Evolutionary conservation across 2,329 filamentous ascomycete species (phyloP).

Genomic region (Microdochium bolleyi): DNA sequence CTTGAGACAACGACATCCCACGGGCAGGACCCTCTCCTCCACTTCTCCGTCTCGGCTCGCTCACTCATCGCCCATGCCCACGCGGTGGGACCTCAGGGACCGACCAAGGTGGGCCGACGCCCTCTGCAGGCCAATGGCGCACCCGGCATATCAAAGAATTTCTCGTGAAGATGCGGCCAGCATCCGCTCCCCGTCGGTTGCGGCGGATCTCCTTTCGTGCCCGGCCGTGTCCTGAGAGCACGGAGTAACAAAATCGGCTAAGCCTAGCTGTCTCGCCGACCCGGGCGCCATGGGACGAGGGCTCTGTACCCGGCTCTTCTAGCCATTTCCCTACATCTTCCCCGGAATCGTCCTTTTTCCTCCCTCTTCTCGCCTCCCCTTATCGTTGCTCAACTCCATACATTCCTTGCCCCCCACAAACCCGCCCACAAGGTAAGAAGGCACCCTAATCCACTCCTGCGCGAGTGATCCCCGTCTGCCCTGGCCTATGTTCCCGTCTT

Average conservation of each 20-base stretch:
- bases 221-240: neutral
- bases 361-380: neutral
- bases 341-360: slow-evolving; percentile 1
- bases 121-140: neutral
- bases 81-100: neutral
- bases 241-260: no score
- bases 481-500: neutral
- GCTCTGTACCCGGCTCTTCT: slow-evolving; percentile 1
- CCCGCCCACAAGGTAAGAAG: neutral
- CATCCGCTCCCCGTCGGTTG: neutral
- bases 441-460: neutral
- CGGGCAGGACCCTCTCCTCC: neutral
- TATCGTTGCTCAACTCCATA: neutral
- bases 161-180: neutral
- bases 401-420: neutral
- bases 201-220: neutral
- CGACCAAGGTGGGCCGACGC: neutral
- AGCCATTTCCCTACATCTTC: slow-evolving; percentile 2
- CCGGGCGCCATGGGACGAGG: neutral
- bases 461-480: neutral
- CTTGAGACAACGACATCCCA: neutral
- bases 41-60: neutral
- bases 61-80: neutral
- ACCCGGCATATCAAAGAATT: neutral
- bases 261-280: no score